phyloP scores from a whole-genome alignment of 2,329 filamentous ascomycete genomes.

The Keithomyces neogunnii region DNA sequence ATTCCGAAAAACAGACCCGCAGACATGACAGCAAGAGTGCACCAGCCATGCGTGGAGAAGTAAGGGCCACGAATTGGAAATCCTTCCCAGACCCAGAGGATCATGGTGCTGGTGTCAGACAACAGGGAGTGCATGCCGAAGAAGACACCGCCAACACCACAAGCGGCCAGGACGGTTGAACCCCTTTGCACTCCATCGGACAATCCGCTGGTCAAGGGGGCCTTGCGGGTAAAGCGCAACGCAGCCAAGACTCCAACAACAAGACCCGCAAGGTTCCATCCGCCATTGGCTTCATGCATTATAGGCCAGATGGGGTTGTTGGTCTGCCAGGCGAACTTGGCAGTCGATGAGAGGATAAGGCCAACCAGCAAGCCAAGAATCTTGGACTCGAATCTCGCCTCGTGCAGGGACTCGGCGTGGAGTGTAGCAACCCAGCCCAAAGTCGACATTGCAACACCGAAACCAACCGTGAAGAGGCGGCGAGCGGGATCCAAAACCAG shows the following conservation, averaged over 20 bases:
- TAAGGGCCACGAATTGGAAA: constrained; percentile 85
- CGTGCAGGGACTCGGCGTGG: constrained; percentile 67
- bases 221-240: constrained; percentile 63
- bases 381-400: constrained; percentile 69
- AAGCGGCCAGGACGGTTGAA: constrained; percentile 60
- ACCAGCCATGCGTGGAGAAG: constrained; percentile 80
- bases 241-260: constrained; percentile 67
- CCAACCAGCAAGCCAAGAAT: constrained; percentile 75
- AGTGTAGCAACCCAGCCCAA: constrained; percentile 79
- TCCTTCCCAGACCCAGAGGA: constrained; percentile 95
- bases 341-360: constrained; percentile 73
- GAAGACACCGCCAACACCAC: constrained; percentile 75
- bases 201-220: constrained; percentile 37
- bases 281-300: constrained; percentile 82
- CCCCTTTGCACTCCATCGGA: constrained; percentile 40
- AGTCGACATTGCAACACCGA: constrained; percentile 72
- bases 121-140: constrained; percentile 89
- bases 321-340: constrained; percentile 88
- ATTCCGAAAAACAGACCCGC: constrained; percentile 69
- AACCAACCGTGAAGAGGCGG: constrained; percentile 73
- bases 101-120: constrained; percentile 98
- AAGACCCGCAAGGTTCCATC: constrained; percentile 82
- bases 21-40: constrained; percentile 83
- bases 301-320: constrained; percentile 98
- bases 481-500: constrained; percentile 61